These are phyloP conservation scores for Globisporangium polare DNA, from an alignment of 352 stramenopile genomes.

Conservation along the genomic window DNA sequence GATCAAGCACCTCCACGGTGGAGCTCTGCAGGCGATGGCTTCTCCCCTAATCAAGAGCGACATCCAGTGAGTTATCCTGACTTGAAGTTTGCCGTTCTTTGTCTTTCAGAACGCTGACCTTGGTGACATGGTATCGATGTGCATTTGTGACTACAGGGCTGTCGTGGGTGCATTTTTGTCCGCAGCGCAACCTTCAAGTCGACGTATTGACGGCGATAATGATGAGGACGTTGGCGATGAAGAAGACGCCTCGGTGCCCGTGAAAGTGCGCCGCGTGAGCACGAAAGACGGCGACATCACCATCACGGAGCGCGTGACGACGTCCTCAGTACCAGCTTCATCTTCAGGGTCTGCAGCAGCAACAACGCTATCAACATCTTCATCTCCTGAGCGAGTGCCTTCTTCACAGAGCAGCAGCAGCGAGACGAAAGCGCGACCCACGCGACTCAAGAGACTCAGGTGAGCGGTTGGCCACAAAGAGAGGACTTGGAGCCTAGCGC, in stretches of 20 bases:
- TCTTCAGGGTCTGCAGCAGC: neutral
- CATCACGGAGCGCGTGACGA: constrained; percentile 9
- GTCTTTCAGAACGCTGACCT: neutral
- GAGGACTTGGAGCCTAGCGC: neutral
- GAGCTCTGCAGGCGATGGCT: constrained; percentile 46
- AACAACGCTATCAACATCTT: neutral
- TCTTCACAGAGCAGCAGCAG: constrained; percentile 4
- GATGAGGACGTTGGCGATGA: neutral
- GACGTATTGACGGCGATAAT: neutral
- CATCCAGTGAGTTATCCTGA: constrained; percentile 44
- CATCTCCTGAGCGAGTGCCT: constrained; percentile 1
- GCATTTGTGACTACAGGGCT: neutral
- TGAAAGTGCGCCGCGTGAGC: constrained; percentile 18
- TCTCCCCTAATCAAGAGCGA: constrained; percentile 51
- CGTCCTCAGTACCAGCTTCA: neutral
- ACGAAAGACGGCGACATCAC: constrained; percentile 11
- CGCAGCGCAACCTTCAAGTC: neutral
- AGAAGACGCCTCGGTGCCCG: neutral
- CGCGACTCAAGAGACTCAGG: constrained; percentile 18
- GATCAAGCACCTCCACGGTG: constrained; percentile 68
- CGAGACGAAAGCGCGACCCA: constrained; percentile 15
- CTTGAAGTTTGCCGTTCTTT: neutral
- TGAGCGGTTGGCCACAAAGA: constrained; percentile 1
- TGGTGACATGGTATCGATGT: neutral
- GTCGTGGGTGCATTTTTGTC: constrained; percentile 8